Evolutionary conservation across 495 filamentous ascomycete genomes (phyloP), one percentile per base, ranked within the genome.

Genomic region (Amphirosellinia nigrospora): DNA sequence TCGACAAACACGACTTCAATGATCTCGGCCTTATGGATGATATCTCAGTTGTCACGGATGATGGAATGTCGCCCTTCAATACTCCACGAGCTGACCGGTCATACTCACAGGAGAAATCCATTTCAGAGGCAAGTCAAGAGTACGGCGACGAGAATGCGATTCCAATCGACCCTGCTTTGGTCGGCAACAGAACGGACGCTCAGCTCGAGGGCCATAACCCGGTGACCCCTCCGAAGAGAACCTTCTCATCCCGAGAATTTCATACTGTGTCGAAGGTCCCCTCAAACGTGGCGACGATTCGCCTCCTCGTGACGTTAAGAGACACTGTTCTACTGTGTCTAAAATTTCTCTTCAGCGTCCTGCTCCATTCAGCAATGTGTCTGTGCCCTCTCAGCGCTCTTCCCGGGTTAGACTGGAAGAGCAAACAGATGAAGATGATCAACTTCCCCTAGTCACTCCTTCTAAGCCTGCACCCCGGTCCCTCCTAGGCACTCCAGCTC

Each of bases 181-280:
- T 84, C 3, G 41, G 66, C 36, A 59, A 68, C 60, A 64, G 67
- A 43, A 45, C 34, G 26, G 68, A 73, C 66, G 53, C 21, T 6
- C 41, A 65, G 43, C 1, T 66, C 2, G 53, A 39, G 26, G 55
- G 43, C 61, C 66, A 77, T 26, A 70, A 76, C 4, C 79, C 79
- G 0, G 74, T 79, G 9, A 84, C 82, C 19, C 82, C 83, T 9
- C 55, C 5, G 0, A 72, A 71, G 55, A 79, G 81, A 23, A 66
- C 56, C 13, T 43, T 77, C 32, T 69, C 68, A 9, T 36, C 66
- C 3, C 71, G 75, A 11, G 66, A 87, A 16, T 84, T 91, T 66
- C 89, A 92, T 74, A 70, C 59, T 28, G 87, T 92, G 0, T 90
- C 89, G 16, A 94, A 93, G 80, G 90, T 94, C 91, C 92, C 5